Evolutionary conservation across 441 rosid genomes (phyloP), one percentile per base, ranked within the genome.

Genomic region (Mallotus japonicus): DNA sequence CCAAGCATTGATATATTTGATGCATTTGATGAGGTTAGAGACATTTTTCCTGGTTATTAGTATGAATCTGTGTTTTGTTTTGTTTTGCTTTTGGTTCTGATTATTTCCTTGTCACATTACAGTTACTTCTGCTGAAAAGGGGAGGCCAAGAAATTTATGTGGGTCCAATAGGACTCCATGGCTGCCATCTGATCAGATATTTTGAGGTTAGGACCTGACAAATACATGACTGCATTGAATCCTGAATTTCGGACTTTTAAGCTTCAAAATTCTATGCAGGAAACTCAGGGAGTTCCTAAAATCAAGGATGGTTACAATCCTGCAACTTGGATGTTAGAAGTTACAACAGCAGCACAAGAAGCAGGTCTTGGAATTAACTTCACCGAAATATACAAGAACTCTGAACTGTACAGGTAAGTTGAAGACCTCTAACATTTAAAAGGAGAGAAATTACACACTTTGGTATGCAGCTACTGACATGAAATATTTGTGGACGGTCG

Each of bases 281-380:
- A 69, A 79, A 80, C 83, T 22, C 73, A 76, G 59, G 88, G 89
- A 76, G 83, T 84, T 37, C 79, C 83, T 13, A 89, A 73, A 73
- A 87, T 89, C 15, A 89, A 70, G 60, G 89, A 87, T 61, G 93
- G 89, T 42, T 80, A 87, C 68, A 89, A 89, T 72, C 93, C 93
- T 6, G 93, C 93, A 70, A 87, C 90, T 11, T 89, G 93, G 91
- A 87, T 87, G 93, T 79, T 89, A 66, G 90, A 89, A 67, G 76
- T 86, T 67, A 87, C 91, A 17, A 17, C 90, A 42, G 74, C 89
- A 63, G 77, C 81, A 32, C 84, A 79, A 72, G 94, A 89, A 84
- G 76, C 47, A 62, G 63, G 76, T 67, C 83, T 87, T 34, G 84
- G 83, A 42, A 59, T 85, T 60, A 73, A 86, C 73, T 87, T 89